Evolutionary conservation across 176 grass and related monocot species (phyloP).

Genomic region (Phoenix dactylifera): DNA sequence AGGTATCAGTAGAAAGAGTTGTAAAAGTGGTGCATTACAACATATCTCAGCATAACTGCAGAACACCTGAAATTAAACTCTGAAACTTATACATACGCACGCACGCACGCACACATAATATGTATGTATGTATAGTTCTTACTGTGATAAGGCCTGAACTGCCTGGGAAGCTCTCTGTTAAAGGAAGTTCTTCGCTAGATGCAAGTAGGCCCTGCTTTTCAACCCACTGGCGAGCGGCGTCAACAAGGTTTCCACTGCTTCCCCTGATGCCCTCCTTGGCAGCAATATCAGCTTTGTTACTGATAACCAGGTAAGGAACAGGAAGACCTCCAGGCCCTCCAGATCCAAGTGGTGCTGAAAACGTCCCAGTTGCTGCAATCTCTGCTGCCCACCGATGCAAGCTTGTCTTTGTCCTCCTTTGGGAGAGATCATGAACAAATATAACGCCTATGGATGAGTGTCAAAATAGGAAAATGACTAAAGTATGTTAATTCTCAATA

Average conservation of each 20-base stretch:
- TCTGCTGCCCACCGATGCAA: conserved; percentile 87
- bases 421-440: conserved; percentile 88
- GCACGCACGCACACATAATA: too few species aligned
- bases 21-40: too few species aligned
- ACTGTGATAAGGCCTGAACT: conserved; percentile 63
- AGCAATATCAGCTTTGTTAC: conserved; percentile 75
- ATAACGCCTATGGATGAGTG: conserved; percentile 63
- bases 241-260: conserved; percentile 79
- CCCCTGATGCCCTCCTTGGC: conserved; percentile 46
- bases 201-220: conserved; percentile 81
- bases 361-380: conserved; percentile 64
- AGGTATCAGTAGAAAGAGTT: too few species aligned
- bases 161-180: conserved; percentile 75
- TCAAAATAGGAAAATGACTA: background rate
- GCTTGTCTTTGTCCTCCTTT: conserved; percentile 83
- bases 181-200: conserved; percentile 71
- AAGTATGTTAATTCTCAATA: too few species aligned
- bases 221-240: conserved; percentile 80
- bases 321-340: conserved; percentile 91
- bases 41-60: too few species aligned
- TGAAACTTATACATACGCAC: too few species aligned
- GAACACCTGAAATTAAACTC: too few species aligned
- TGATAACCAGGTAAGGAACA: conserved; percentile 92
- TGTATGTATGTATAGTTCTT: conserved; percentile 23
- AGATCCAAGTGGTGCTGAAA: conserved; percentile 68